A percentile compares a stretch with the other conserved stretches of the same genome.
Conservation (phyloP, 176 grass and related monocot genomes). For the Guadua angustifolia region DNA sequence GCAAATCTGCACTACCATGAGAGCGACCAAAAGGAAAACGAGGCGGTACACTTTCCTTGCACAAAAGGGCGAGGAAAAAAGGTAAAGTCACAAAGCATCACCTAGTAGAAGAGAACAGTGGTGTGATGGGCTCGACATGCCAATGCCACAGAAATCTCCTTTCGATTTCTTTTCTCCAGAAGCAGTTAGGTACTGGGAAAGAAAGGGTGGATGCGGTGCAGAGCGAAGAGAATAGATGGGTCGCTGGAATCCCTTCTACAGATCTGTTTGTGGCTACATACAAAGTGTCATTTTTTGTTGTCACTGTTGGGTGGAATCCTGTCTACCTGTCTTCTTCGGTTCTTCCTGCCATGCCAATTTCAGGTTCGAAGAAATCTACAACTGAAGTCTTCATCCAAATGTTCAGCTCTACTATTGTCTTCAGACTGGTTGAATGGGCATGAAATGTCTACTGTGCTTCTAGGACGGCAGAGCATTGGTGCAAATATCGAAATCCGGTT, state of each 20-base stretch:
- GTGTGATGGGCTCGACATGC: neutral
- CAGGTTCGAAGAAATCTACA: neutral
- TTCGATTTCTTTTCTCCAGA: neutral
- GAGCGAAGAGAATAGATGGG: neutral
- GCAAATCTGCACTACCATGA: neutral
- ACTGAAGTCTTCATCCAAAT: no score
- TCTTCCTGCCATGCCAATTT: neutral
- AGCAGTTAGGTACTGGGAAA: neutral
- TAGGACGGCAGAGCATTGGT: neutral
- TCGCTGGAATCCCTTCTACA: neutral
- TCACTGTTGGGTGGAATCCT: neutral
- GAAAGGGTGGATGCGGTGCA: constrained; percentile 1
- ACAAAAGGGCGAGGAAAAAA: neutral
- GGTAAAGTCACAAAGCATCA: neutral
- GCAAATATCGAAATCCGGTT: neutral
- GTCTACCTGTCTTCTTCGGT: neutral
- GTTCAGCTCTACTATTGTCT: no score
- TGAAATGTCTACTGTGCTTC: no score
- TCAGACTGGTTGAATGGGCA: no score
- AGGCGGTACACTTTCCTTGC: neutral
- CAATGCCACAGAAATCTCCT: neutral
- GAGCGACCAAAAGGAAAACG: neutral
- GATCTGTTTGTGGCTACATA: neutral
- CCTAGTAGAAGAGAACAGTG: neutral
- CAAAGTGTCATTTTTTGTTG: constrained; percentile 7